Conservation (phyloP, 2,329 filamentous ascomycete species). For the Phialemonium atrogriseum region DNA sequence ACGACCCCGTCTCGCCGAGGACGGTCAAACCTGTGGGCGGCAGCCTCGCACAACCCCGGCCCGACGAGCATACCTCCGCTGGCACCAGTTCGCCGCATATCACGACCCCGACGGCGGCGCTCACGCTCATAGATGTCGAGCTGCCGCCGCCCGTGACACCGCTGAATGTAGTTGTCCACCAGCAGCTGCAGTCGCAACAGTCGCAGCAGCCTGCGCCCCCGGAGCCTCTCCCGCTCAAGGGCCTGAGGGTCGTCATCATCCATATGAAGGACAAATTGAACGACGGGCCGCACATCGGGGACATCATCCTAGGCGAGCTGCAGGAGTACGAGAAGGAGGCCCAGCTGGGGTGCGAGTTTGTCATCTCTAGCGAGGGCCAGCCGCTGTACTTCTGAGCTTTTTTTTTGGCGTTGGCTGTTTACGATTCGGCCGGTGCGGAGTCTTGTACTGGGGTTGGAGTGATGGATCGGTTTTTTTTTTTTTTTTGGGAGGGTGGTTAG, state of each 20-base stretch:
- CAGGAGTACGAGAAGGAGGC: slow-evolving; percentile 54
- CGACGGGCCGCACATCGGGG: slow-evolving; percentile 57
- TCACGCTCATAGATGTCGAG: slow-evolving; percentile 31
- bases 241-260: slow-evolving; percentile 77
- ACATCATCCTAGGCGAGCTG: slow-evolving; percentile 64
- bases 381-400: slow-evolving; percentile 37
- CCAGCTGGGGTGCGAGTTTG: slow-evolving; percentile 71
- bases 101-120: slow-evolving; percentile 38
- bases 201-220: slow-evolving; percentile 10
- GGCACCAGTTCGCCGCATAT: slow-evolving; percentile 33
- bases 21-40: slow-evolving; percentile 22
- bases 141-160: slow-evolving; percentile 6
- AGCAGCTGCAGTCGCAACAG: slow-evolving; percentile 3
- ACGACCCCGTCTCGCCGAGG: slow-evolving; percentile 45
- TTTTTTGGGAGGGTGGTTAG: not conserved
- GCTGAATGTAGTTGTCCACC: slow-evolving; percentile 4
- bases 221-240: slow-evolving; percentile 49
- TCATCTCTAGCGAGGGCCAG: slow-evolving; percentile 61
- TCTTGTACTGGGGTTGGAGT: too few relatives aligned
- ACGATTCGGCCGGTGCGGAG: too few relatives aligned
- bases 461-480: slow-evolving; percentile 1
- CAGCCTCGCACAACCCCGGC: not conserved
- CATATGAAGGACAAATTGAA: slow-evolving; percentile 83
- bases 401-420: slow-evolving; percentile 1
- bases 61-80: slow-evolving; percentile 8